Evolutionary conservation across 1,284 basidiomycete genomes (phyloP), one percentile per base, ranked within the genome.

Genomic region (Baeospora myosura): DNA sequence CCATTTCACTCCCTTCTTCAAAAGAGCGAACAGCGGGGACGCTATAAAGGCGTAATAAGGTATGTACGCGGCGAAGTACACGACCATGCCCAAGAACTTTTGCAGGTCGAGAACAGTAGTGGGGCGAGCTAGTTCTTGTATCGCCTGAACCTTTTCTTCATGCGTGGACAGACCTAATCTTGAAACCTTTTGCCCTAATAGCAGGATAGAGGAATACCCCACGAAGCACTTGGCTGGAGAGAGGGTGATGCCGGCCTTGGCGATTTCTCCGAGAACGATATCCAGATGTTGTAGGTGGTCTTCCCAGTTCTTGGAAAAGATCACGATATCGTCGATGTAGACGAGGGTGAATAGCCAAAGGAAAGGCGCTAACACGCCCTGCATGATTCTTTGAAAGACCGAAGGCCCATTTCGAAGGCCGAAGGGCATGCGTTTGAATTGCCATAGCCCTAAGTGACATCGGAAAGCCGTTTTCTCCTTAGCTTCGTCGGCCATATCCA

Each of bases 11-110:
- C 41, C 41, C 35, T 43, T 43, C 4, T 41, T 44, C 38, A 55
- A 36, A 59, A 62, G 30, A 60, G 63, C 40, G 64, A 66, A 39
- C 63, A 64, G 55, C 57, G 52, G 59, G 57, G 41, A 48, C 56
- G 4, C 51, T 1, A 60, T 53, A 37, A 49, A 49, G 1, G 59
- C 44, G 43, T 60, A 62, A 39, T 43, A 59, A 1, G 56, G 60
- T 21, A 64, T 60, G 38, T 56, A 64, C 0, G 41, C 3, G 0
- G 56, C 49, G 39, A 58, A 60, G 32, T 63, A 65, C 0, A 60
- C 58, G 1, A 57, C 49, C 57, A 64, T 61, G 4, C 62, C 62
- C 1, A 62, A 37, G 44, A 54, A 52, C 1, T 34, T 48, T 39
- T 54, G 54, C n/a, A 61, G 35, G 11, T 52, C 48, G 0, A 33